These are phyloP conservation scores for Pleurotus pulmonarius DNA, from an alignment of 768 basidiomycete genomes.

Conservation along the genomic window DNA sequence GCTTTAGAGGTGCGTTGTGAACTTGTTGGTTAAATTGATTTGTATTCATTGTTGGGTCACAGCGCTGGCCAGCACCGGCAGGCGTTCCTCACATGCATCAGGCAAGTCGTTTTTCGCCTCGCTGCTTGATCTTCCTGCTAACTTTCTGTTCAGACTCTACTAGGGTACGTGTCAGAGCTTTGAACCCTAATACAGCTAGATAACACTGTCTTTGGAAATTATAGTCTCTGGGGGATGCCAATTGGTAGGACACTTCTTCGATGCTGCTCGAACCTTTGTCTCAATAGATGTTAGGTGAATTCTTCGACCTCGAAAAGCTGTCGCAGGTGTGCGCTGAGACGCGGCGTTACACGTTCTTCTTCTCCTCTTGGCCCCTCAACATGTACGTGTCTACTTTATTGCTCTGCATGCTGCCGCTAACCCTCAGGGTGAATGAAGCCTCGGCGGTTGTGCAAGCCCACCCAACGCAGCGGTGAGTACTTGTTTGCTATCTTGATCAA, in stretches of 20 bases:
- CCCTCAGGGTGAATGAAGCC: constrained; percentile 32
- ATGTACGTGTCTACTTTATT: constrained; percentile 39
- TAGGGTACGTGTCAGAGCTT: constrained; percentile 40
- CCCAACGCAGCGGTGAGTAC: constrained; percentile 64
- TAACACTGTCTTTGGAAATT: background rate
- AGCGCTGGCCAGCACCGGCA: constrained; percentile 53
- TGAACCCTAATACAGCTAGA: background rate
- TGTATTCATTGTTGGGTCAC: constrained; percentile 7
- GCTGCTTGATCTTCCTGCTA: constrained; percentile 2
- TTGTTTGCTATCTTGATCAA: too few relatives aligned
- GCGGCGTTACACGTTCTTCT: constrained; percentile 69
- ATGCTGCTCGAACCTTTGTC: background rate
- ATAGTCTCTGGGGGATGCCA: constrained; percentile 70
- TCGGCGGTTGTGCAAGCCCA: constrained; percentile 67
- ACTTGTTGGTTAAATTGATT: background rate
- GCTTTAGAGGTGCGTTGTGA: constrained; percentile 47
- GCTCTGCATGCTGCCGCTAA: background rate
- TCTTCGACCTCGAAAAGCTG: constrained; percentile 68
- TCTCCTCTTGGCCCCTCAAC: constrained; percentile 71
- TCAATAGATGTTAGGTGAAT: constrained; percentile 44
- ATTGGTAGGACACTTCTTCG: constrained; percentile 39
- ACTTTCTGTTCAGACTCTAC: constrained; percentile 40
- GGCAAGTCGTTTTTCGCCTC: constrained; percentile 29
- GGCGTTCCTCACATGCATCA: constrained; percentile 49
- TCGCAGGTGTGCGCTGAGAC: constrained; percentile 52